These are phyloP conservation scores for Penicillium brasilianum DNA, from an alignment of 2,329 filamentous ascomycete species.

Conservation along the genomic window DNA sequence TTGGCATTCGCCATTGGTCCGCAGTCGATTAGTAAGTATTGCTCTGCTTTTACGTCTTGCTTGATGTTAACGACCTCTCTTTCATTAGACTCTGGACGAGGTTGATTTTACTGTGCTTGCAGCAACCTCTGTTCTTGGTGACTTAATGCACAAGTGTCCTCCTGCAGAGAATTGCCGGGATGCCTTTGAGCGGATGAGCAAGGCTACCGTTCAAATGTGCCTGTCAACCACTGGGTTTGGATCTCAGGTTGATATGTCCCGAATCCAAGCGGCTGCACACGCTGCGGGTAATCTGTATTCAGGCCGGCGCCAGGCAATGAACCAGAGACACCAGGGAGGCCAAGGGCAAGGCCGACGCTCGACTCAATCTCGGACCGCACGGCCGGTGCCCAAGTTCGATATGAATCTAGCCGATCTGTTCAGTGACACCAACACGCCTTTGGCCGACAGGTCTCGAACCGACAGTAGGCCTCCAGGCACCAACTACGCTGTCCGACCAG, in stretches of 20 bases:
- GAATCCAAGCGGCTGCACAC: slow-evolving; percentile 27
- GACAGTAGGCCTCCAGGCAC: slow-evolving; percentile 35
- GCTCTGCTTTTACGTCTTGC: not conserved
- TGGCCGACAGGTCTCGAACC: slow-evolving; percentile 42
- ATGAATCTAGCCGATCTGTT: slow-evolving; percentile 61
- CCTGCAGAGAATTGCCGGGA: slow-evolving; percentile 93
- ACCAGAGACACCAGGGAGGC: slow-evolving; percentile 30
- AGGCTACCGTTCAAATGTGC: slow-evolving; percentile 94
- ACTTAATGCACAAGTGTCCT: slow-evolving; percentile 92
- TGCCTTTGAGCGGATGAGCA: slow-evolving; percentile 92
- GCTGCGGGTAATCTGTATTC: slow-evolving; percentile 17
- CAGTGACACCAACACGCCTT: slow-evolving; percentile 50
- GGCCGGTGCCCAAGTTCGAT: slow-evolving; percentile 62
- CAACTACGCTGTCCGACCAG: slow-evolving; percentile 30
- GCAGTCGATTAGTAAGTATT: slow-evolving; percentile 76
- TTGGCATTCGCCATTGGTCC: slow-evolving; percentile 90
- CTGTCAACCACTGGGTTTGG: slow-evolving; percentile 85
- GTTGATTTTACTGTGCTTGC: slow-evolving; percentile 97
- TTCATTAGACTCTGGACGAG: slow-evolving; percentile 75
- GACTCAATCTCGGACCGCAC: slow-evolving; percentile 43
- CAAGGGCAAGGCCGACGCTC: slow-evolving; percentile 38
- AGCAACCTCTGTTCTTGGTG: slow-evolving; percentile 87
- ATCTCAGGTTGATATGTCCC: slow-evolving; percentile 42
- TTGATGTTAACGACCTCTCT: slow-evolving; percentile 19
- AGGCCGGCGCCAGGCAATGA: slow-evolving; percentile 28